A percentile compares a stretch with the other conserved stretches of the same genome.
Conservation (phyloP, 2,329 filamentous ascomycete species). For the Lachnellula suecica region DNA sequence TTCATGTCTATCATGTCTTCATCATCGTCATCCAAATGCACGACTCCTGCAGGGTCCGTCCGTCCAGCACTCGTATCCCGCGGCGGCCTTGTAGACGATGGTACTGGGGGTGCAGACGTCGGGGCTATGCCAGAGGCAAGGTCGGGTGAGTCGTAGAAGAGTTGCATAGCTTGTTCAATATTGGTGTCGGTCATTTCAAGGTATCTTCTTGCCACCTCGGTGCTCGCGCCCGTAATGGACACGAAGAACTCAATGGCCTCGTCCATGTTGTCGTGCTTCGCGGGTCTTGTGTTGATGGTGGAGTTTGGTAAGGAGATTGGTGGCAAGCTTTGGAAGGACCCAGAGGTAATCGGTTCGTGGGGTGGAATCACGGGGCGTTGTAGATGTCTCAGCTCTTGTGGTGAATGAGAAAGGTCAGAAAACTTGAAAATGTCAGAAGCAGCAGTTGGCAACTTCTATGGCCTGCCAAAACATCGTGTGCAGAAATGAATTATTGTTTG, state of each 20-base stretch:
- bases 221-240: constrained; percentile 74
- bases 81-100: constrained; percentile 27
- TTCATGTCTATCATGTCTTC: constrained; percentile 37
- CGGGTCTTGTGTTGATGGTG: no score
- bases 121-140: constrained; percentile 41
- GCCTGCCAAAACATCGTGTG: no score
- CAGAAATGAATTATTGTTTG: no score
- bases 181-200: constrained; percentile 83
- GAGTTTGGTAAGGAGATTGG: no score
- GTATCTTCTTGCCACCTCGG: constrained; percentile 76
- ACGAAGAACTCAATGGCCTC: constrained; percentile 73
- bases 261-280: constrained; percentile 47
- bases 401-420: no score
- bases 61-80: constrained; percentile 35
- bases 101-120: constrained; percentile 28
- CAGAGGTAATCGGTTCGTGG: no score
- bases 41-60: constrained; percentile 58
- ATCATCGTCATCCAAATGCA: constrained; percentile 77
- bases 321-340: no score
- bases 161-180: constrained; percentile 79
- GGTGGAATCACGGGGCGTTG: no score
- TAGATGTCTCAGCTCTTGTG: no score
- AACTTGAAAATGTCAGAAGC: no score
- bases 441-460: no score
- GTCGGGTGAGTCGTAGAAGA: constrained; percentile 89